Evolutionary conservation across 371 early-diverging fungal species (phyloP), one percentile per base, ranked within the genome.

Genomic region (Amoeboaphelidium protococcarum): DNA sequence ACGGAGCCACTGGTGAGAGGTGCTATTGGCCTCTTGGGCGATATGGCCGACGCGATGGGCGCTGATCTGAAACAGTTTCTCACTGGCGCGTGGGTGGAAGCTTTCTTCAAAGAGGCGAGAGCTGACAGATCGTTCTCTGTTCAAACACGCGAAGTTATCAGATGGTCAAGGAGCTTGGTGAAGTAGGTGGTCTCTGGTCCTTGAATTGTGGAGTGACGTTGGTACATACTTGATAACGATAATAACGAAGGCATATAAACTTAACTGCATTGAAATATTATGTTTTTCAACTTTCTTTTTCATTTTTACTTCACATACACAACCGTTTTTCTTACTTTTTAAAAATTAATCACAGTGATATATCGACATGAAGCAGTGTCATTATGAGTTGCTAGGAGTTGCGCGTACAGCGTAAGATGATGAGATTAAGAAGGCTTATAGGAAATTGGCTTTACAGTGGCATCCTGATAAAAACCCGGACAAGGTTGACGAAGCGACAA

Each of bases 361-460:
- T n/a, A n/a, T n/a, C n/a, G n/a, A 31, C 37, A 31, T 31, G 37
- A 31, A 31, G 50, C 72, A 68, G 19, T 88, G 89, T 59, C 80
- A 90, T 57, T 91, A 92, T 61, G 82, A 85, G 52, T 58, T 90
- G 41, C 78, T 95, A 10, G 80, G 74, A 21, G 71, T 90, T 40
- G 73, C 76, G 23, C 63, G 73, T 27, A 67, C 58, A 43, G 82
- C 83, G 16, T 64, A 71, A 6, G 64, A 63, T 21, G 59, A 70
- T 3, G 90, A 91, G n/a, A 69, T 92, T 41, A 88, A 86, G 54
- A 78, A 76, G n/a, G 41, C 52, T 24, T 61, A 51, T 46, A 57
- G 44, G 21, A 47, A 46, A 49, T 45, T 58, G 13, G 54, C 50
- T 24, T 31, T 55, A 13, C 47, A 52, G 47, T 42, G 46, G 23